phyloP scores from a whole-genome alignment of 495 filamentous ascomycete species.

The Aspergillus egyptiacus region DNA sequence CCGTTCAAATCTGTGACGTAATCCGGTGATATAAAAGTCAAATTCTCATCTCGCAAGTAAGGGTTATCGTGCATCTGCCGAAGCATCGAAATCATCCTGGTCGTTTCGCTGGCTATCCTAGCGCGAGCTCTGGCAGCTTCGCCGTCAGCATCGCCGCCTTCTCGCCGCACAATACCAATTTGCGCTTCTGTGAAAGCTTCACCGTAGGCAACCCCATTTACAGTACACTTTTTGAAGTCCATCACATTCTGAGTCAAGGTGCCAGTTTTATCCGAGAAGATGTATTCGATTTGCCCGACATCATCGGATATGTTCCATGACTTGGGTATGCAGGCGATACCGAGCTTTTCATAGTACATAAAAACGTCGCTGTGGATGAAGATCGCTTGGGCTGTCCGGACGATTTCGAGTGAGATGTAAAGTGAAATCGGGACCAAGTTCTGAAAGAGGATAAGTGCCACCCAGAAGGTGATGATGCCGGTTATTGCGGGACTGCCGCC shows the following conservation, averaged over 20 bases:
- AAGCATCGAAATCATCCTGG: slow-evolving; percentile 63
- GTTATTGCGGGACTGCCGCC: slow-evolving; percentile 70
- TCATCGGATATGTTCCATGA: slow-evolving; percentile 99
- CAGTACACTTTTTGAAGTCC: slow-evolving; percentile 98
- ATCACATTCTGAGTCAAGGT: slow-evolving; percentile 99
- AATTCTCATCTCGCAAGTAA: slow-evolving; percentile 79
- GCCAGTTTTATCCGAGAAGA: slow-evolving; percentile 99
- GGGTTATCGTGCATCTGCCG: slow-evolving; percentile 80
- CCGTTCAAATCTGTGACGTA: slow-evolving; percentile 78
- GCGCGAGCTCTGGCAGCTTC: slow-evolving; percentile 66
- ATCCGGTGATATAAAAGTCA: slow-evolving; percentile 89
- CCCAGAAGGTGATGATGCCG: slow-evolving; percentile 95
- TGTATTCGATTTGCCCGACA: slow-evolving; percentile 97
- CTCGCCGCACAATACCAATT: slow-evolving; percentile 86
- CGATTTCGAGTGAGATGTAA: slow-evolving; percentile 95
- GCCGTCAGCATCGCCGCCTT: slow-evolving; percentile 77
- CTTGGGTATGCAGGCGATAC: slow-evolving; percentile 92
- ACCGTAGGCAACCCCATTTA: slow-evolving; percentile 91
- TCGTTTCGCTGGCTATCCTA: slow-evolving; percentile 73
- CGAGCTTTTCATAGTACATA: slow-evolving; percentile 95
- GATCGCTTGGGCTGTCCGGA: slow-evolving; percentile 85
- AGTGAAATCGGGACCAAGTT: slow-evolving; percentile 98
- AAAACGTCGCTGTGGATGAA: slow-evolving; percentile 94
- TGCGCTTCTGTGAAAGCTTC: slow-evolving; percentile 97
- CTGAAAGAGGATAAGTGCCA: slow-evolving; percentile 89